Conservation (phyloP, 2,329 filamentous ascomycete genomes). For the Ceratocystis alfenasii region DNA sequence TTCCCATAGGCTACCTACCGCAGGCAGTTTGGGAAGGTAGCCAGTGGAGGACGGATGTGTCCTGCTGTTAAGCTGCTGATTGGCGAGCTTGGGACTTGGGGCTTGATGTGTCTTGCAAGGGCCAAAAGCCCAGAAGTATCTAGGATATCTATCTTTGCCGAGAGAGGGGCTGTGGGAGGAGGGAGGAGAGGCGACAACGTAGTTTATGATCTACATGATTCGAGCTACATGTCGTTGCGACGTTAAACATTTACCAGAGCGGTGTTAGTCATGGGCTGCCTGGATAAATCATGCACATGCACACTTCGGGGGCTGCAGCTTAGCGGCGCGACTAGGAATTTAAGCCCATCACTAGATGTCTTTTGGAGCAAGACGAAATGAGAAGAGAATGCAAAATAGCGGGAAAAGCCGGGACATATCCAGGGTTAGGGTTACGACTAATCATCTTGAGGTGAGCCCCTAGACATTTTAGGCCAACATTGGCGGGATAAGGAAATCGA, state of each 20-base stretch:
- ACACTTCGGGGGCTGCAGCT: background rate
- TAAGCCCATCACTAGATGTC: background rate
- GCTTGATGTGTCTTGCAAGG: background rate
- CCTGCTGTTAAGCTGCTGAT: background rate
- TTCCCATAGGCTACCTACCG: background rate
- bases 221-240: background rate
- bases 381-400: background rate
- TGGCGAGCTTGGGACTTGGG: background rate
- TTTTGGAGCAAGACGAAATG: background rate
- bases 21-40: background rate
- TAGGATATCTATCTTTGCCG: background rate
- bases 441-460: background rate
- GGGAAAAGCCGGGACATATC: background rate
- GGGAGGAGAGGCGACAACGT: background rate
- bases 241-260: background rate
- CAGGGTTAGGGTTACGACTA: background rate
- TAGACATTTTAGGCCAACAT: background rate
- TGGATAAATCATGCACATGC: background rate
- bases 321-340: background rate
- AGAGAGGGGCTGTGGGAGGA: background rate
- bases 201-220: background rate
- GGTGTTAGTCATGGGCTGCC: background rate
- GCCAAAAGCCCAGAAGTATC: constrained; percentile 10
- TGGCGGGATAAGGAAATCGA: background rate
- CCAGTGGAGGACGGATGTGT: background rate